Evolutionary conservation across 805 yeast species (phyloP), one percentile per base, ranked within the genome.

Genomic region (Tetrapisispora namnaoensis): DNA sequence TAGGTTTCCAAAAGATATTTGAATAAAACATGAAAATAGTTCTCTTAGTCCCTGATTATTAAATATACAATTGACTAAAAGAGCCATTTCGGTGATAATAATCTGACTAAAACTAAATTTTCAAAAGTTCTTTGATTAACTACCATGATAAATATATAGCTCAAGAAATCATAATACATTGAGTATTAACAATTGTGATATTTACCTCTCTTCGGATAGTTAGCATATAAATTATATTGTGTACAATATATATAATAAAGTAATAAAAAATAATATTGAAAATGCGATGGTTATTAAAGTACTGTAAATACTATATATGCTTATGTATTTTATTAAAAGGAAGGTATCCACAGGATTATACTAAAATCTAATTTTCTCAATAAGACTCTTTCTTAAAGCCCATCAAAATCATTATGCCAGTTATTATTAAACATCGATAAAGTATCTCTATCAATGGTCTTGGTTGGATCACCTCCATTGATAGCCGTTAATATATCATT

Each of bases 261-360:
- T 32, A 32, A 32, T 32, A 32, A 14, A 32, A 17, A 18, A 18
- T 36, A 36, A 17, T 36, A 36, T 36, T 17, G 21, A 40, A 39
- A n/a, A 40, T 40, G 43, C 43, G 28, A 40, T 40, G 30, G 16
- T 40, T 5, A 27, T 40, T 40, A 40, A 40, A 40, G 17, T 38
- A 38, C 22, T 21, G 10, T 18, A 20, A 37, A 14, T 37, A 21
- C 21, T 21, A 22, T 22, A 27, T 40, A 40, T 40, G 43, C 43
- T 14, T 32, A 32, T 32, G 13, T 32, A 32, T 32, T 32, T 14
- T 32, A 32, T 32, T 32, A 14, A 10, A 13, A 10, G n/a, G 14
- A 5, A 32, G 6, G 6, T 32, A 32, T 32, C 35, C 35, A 32
- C 11, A 7, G 3, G 11, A 32, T 5, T 13, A 13, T 32, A 32